Evolutionary conservation across 2,329 filamentous ascomycete species (phyloP).

Genomic region (Aspergillus amoenus): DNA sequence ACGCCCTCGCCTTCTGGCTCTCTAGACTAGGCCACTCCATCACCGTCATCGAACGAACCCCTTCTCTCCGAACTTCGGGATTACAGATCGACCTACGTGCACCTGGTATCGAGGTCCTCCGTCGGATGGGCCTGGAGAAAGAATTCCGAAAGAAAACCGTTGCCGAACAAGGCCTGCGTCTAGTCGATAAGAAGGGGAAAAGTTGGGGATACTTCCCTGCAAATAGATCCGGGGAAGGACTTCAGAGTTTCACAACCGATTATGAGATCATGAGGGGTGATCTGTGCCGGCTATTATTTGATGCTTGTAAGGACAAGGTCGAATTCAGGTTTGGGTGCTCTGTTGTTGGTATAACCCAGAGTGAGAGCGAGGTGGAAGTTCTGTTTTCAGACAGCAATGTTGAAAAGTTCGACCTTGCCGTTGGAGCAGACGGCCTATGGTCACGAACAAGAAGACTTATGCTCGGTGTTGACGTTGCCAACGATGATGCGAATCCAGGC

Average conservation of each 20-base stretch:
- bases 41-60: not conserved
- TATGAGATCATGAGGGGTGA: slow-evolving; percentile 59
- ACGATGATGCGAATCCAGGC: slow-evolving; percentile 12
- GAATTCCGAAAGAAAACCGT: slow-evolving; percentile 40
- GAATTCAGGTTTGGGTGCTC: slow-evolving; percentile 36
- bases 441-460: slow-evolving; percentile 20
- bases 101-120: slow-evolving; percentile 53
- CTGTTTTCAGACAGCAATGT: slow-evolving; percentile 23
- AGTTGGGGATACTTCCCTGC: slow-evolving; percentile 43
- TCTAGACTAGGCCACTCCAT: not conserved
- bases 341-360: slow-evolving; percentile 25
- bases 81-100: slow-evolving; percentile 40
- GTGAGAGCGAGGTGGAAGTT: slow-evolving; percentile 16
- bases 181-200: slow-evolving; percentile 46
- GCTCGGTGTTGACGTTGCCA: not conserved
- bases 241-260: slow-evolving; percentile 47
- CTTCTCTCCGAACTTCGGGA: not conserved
- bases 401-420: slow-evolving; percentile 27
- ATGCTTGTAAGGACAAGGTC: slow-evolving; percentile 21
- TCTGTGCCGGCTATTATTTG: slow-evolving; percentile 47
- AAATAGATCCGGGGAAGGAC: slow-evolving; percentile 36
- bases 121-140: slow-evolving; percentile 53
- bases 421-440: slow-evolving; percentile 31
- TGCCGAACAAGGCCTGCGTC: slow-evolving; percentile 49
- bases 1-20: not conserved